Evolutionary conservation across 768 basidiomycete species (phyloP).

Genomic region (Lentinula sp.): DNA sequence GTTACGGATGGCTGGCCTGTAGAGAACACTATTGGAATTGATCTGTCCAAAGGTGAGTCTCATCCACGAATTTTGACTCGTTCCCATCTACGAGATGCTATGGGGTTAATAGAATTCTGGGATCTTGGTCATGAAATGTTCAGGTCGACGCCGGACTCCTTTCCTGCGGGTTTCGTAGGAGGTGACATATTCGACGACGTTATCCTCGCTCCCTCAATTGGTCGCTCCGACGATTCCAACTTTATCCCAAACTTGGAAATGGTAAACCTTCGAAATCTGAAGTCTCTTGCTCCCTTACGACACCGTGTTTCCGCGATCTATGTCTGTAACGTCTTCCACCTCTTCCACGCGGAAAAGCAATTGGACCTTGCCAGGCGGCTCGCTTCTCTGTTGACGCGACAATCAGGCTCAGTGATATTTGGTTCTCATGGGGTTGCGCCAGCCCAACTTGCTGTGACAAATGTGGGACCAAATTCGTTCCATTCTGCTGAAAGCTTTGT

Average conservation of each 20-base stretch:
- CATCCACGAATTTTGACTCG: background rate
- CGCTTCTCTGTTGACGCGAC: slow-evolving; percentile 34
- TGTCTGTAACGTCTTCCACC: slow-evolving; percentile 46
- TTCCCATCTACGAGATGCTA: background rate
- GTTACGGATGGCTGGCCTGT: slow-evolving; percentile 34
- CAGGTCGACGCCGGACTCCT: slow-evolving; percentile 40
- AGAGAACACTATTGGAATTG: slow-evolving; percentile 28
- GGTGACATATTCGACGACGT: slow-evolving; percentile 48
- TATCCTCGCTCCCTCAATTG: slow-evolving; percentile 25
- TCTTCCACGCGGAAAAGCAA: slow-evolving; percentile 37
- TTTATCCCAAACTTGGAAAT: background rate
- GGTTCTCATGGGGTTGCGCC: slow-evolving; percentile 31
- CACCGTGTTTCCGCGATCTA: slow-evolving; percentile 45
- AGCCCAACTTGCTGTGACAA: slow-evolving; percentile 18
- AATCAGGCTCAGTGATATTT: slow-evolving; percentile 39
- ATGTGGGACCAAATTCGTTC: background rate
- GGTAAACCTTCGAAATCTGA: background rate
- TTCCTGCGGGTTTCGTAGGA: slow-evolving; percentile 47
- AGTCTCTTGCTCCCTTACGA: slow-evolving; percentile 34
- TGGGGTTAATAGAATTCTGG: slow-evolving; percentile 43
- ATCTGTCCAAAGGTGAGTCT: slow-evolving; percentile 22
- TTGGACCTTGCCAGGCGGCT: slow-evolving; percentile 32
- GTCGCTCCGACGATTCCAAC: slow-evolving; percentile 15
- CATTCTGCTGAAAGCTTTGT: slow-evolving; percentile 5
- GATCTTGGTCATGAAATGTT: slow-evolving; percentile 58